Evolutionary conservation across 1,139 yeast species (phyloP), one percentile per base, ranked within the genome.

Genomic region (Yamadazyma triangularis): DNA sequence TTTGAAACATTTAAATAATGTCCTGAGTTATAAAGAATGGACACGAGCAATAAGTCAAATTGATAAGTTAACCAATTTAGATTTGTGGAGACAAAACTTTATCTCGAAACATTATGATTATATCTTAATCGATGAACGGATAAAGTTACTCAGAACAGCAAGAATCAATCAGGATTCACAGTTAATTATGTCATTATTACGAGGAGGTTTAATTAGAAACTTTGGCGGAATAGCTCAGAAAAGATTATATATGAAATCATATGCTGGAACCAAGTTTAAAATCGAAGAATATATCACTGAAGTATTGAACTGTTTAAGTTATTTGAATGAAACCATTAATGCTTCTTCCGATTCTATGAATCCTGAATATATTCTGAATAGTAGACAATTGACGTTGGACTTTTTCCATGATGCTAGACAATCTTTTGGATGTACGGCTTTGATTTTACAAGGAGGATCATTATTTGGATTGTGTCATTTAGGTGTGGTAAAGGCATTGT

Each of bases 361-460:
- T 22, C 53, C 58, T 30, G 65, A 60, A 15, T 62, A 55, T 34
- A 59, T 64, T 27, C 63, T 67, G 66, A 68, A 71, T 43, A 62
- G 72, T 33, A 69, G 66, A 35, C 86, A 81, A 46, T 62, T 78
- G 39, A 84, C 85, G 36, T 65, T 86, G 28, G 87, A 88, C 44
- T 87, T 88, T 50, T 89, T 87, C 55, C 95, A 85, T 50, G 94
- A 91, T 51, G 86, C 95, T 3, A 73, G 91, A 47, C 91, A 88
- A 50, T 81, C 95, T 0, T 77, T 84, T 54, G 98, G 98, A 0
- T 76, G 87, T 32, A 87, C 96, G 0, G 96, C 96, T 0, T 64
- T 91, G 38, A 75, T 91, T 22, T 63, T 91, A 19, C 96, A 91
- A 56, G 97, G 98, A 18, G 97, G 97, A 1, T 84, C 96, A 0